Evolutionary conservation across 257 asterid species (phyloP).

Genomic region (Primulina huaijiensis): DNA sequence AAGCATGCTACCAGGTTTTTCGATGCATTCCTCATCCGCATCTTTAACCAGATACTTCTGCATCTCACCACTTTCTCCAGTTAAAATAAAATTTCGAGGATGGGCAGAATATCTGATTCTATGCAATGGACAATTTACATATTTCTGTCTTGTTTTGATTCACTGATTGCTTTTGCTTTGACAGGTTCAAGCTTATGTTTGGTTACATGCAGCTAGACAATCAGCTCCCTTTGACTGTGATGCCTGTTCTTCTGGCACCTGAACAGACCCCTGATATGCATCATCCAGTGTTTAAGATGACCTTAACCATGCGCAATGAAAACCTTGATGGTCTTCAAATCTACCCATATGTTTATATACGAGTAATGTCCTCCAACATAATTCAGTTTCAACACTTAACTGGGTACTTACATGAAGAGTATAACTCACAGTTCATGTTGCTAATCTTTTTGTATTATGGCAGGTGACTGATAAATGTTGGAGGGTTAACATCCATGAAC

Average conservation of each 20-base stretch:
- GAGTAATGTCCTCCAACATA: conserved; percentile 47
- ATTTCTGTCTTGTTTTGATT: conserved; percentile 21
- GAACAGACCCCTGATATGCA: conserved; percentile 70
- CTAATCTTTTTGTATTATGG: conserved; percentile 25
- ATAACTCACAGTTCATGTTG: conserved; percentile 15
- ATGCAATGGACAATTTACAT: background rate
- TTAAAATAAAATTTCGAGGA: background rate
- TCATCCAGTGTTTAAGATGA: conserved; percentile 93
- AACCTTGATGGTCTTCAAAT: conserved; percentile 81
- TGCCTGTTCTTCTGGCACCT: conserved; percentile 97
- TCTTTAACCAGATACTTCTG: conserved; percentile 4
- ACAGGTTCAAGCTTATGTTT: conserved; percentile 85
- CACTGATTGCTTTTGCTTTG: conserved; percentile 17
- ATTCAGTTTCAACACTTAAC: conserved; percentile 13
- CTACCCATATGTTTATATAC: conserved; percentile 74
- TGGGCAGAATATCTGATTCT: background rate
- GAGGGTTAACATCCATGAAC: conserved; percentile 94
- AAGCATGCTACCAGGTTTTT: conserved; percentile 4
- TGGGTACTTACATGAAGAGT: conserved; percentile 15
- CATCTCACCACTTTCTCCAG: background rate
- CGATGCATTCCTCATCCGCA: conserved; percentile 16
- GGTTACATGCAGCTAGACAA: conserved; percentile 94
- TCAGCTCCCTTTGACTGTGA: conserved; percentile 85
- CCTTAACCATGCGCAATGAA: conserved; percentile 72
- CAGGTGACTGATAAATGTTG: conserved; percentile 81